These are phyloP conservation scores for Aureobasidium pullulans DNA, from an alignment of 2,329 filamentous ascomycete species.

Conservation along the genomic window DNA sequence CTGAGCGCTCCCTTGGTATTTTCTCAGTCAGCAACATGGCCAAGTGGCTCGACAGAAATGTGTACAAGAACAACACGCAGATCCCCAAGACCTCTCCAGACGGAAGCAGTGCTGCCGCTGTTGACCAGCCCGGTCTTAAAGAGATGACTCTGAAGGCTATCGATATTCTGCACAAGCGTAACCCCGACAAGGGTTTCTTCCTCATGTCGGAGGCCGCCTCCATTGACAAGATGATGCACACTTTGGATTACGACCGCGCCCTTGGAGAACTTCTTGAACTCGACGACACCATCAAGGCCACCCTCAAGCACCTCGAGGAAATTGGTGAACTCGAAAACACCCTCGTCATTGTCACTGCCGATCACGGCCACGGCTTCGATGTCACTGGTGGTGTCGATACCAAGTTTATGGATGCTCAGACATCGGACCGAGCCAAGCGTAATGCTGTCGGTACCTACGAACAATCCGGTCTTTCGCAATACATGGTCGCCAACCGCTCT, in stretches of 20 bases:
- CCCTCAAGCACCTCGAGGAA: slow-evolving; percentile 60
- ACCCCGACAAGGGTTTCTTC: slow-evolving; percentile 62
- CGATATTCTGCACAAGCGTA: slow-evolving; percentile 61
- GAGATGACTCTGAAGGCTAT: slow-evolving; percentile 87
- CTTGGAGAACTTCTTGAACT: slow-evolving; percentile 79
- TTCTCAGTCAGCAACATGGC: slow-evolving; percentile 70
- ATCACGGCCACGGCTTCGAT: slow-evolving; percentile 85
- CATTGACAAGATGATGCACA: slow-evolving; percentile 87
- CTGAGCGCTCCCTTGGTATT: slow-evolving; percentile 63
- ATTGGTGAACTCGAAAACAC: slow-evolving; percentile 66
- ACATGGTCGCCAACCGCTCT: slow-evolving; percentile 58
- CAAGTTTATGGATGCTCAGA: slow-evolving; percentile 61
- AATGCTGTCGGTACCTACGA: slow-evolving; percentile 66
- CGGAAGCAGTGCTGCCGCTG: slow-evolving; percentile 56
- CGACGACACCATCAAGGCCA: slow-evolving; percentile 73
- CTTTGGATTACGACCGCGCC: slow-evolving; percentile 76
- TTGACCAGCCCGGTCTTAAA: slow-evolving; percentile 74
- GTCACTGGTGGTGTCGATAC: slow-evolving; percentile 79
- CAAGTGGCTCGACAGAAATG: slow-evolving; percentile 79
- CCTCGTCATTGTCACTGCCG: slow-evolving; percentile 72
- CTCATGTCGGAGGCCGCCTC: slow-evolving; percentile 81
- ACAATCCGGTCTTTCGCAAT: slow-evolving; percentile 67
- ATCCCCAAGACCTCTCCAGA: slow-evolving; percentile 61
- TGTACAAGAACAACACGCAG: slow-evolving; percentile 65
- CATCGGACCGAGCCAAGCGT: slow-evolving; percentile 64